Percentiles rank a stretch among this genome's conserved stretches.
Conservation (phyloP, 345 rosid genomes). For the Zanthoxylum bungeanum region DNA sequence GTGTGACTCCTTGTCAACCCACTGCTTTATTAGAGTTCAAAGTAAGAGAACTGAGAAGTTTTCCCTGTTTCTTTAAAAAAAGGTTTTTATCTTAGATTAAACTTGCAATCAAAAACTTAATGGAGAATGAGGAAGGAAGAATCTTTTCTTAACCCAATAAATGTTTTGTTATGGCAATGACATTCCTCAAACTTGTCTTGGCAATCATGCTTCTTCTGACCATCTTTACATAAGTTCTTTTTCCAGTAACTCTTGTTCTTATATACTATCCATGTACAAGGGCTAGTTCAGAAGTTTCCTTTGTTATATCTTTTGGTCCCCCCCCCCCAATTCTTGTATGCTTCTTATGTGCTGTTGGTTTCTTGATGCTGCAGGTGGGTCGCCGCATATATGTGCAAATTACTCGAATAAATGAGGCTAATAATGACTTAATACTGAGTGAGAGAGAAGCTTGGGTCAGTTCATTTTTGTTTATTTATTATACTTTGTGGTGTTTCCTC, state of each 20-base stretch:
- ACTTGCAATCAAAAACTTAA: not conserved
- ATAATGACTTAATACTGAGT: constrained; percentile 75
- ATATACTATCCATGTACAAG: not conserved
- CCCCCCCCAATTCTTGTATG: not conserved
- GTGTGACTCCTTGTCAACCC: not conserved
- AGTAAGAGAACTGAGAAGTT: not conserved
- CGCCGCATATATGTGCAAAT: constrained; percentile 51
- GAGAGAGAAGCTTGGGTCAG: constrained; percentile 85
- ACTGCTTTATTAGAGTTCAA: not conserved
- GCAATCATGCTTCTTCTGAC: not conserved
- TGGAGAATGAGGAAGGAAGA: not conserved
- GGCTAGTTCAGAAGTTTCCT: not conserved
- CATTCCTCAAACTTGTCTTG: not conserved
- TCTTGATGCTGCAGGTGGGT: constrained; percentile 57
- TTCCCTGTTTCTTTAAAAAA: not conserved
- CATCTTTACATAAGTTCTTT: not conserved
- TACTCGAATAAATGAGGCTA: constrained; percentile 59
- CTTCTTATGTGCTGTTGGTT: constrained; percentile 4
- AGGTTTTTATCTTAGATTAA: not conserved
- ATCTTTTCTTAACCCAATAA: not conserved
- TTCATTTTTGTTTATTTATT: constrained; percentile 1
- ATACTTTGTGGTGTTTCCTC: not conserved
- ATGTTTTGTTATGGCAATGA: not conserved
- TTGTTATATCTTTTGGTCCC: not conserved
- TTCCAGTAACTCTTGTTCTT: not conserved